Base-by-base conservation (phyloP, 352 stramenopile genomes). In the Globisporangium takayamanum region DNA sequence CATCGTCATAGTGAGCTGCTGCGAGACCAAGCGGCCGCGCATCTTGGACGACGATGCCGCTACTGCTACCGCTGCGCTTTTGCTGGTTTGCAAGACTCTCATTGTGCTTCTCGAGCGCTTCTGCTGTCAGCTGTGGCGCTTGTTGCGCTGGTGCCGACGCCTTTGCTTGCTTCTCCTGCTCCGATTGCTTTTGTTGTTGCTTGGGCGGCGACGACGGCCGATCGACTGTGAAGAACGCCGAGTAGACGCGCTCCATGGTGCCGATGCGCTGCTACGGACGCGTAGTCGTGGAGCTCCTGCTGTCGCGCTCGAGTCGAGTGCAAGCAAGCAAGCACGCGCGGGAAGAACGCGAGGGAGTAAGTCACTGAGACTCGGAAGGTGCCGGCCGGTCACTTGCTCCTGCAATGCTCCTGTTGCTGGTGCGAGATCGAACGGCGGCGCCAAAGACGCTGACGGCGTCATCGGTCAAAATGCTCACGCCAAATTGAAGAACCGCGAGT, bases 171-270 rank as follows among this genome's bases (percentile, higher is more conserved):
- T 15, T 45, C 2, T 10, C 12, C 15, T 46, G 72, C 59, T 75
- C 59, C 25, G 41, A 60, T 22, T 64, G 67, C 63, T 74, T 66
- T 36, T 54, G 14, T 26, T 49, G 25, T n/a, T 10, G n/a, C 20
- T 49, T 18, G 15, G 18, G 41, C 44, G 44, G 44, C 44, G 44
- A 54, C 47, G 20, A 11, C n/a, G 76, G 68, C 10, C 71, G 70
- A 50, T 86, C 76, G 50, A 57, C 61, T 37, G 73, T 82, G 64
- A 94, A 94, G 57, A 94, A 89, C 47, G 85, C 85, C 58, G 85
- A 94, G 67, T 94, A 94, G 52, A 94, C 78, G 39, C 85, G 85
- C 68, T 94, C 83, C 83, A 94, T 94, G 12, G 36, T 49, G 44
- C 18, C 6, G n/a, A 14, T 25, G 44, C 3, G 15, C 33, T 54